Evolutionary conservation across 371 early-diverging fungal genomes (phyloP), one percentile per base, ranked within the genome.

Genomic region (Thermomucor indicae-seudaticae): DNA sequence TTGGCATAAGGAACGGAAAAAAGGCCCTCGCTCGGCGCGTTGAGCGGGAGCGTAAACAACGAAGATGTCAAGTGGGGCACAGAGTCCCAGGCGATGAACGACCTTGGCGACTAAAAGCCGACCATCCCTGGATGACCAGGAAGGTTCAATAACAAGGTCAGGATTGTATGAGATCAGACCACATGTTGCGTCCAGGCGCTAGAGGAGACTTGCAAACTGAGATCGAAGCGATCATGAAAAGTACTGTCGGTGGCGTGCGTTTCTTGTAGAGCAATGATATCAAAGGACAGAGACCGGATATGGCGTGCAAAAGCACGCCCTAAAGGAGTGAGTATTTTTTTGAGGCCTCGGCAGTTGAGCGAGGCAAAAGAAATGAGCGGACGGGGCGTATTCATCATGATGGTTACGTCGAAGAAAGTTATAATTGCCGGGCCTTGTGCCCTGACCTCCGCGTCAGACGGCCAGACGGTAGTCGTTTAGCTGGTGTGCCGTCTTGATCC

Each of bases 321-420:
- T 4, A 4, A 19, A 2, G 23, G 23, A 1, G 30, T 17, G 23
- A 42, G 16, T 5, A 51, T 27, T 47, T 51, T 55, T 29, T 31
- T 48, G 1, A 51, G 32, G 16, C 55, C 49, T 28, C 52, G 43
- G 32, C 49, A 58, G 28, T 58, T 58, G 30, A 58, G 53, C 6
- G 53, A 49, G 25, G 53, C 53, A 1, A 53, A 6, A 22, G 46
- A 6, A 40, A 25, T n/a, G n/a, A n/a, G n/a, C n/a, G n/a, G n/a
- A n/a, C n/a, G n/a, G n/a, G n/a, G n/a, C n/a, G n/a, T n/a, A n/a
- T n/a, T n/a, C n/a, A n/a, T n/a, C n/a, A n/a, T n/a, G n/a, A n/a
- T n/a, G n/a, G n/a, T n/a, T n/a, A n/a, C n/a, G n/a, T n/a, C n/a
- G n/a, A n/a, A n/a, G n/a, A n/a, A n/a, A n/a, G n/a, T n/a, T n/a